phyloP scores from a whole-genome alignment of 139 green algal genomes.

The Chlamydomonas eustigma region DNA sequence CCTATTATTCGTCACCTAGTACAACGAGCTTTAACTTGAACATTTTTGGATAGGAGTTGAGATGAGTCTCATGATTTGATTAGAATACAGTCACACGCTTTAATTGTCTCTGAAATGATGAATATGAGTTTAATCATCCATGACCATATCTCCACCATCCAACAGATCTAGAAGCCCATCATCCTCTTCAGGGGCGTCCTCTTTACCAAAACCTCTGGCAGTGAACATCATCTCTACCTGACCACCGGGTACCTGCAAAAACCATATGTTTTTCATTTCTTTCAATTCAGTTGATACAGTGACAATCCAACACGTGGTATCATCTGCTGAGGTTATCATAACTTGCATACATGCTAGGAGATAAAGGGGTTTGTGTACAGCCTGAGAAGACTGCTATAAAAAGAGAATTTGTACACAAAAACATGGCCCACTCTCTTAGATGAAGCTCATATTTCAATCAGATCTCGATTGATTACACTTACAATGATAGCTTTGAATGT shows the following conservation, averaged over 20 bases:
- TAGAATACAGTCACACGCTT: too few species aligned
- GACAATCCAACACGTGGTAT: too few species aligned
- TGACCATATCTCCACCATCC: background rate
- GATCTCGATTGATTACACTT: background rate
- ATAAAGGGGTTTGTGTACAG: background rate
- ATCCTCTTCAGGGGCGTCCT: background rate
- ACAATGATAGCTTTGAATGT: conserved; percentile 1
- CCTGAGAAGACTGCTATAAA: background rate
- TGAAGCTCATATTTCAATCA: too few species aligned
- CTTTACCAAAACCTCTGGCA: background rate
- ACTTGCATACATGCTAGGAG: background rate
- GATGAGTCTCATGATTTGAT: too few species aligned
- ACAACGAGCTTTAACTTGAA: too few species aligned
- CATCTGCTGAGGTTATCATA: too few species aligned
- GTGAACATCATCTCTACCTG: background rate
- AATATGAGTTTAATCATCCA: too few species aligned
- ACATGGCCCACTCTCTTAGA: too few species aligned
- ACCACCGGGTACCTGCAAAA: background rate
- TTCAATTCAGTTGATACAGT: background rate
- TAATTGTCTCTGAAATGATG: too few species aligned
- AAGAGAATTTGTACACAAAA: background rate
- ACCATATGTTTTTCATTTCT: too few species aligned
- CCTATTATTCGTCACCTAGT: too few species aligned
- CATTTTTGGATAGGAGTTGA: too few species aligned
- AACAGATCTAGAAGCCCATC: background rate